Conservation (phyloP, 768 basidiomycete species). For the Porphyrellus cyaneotinctus region DNA sequence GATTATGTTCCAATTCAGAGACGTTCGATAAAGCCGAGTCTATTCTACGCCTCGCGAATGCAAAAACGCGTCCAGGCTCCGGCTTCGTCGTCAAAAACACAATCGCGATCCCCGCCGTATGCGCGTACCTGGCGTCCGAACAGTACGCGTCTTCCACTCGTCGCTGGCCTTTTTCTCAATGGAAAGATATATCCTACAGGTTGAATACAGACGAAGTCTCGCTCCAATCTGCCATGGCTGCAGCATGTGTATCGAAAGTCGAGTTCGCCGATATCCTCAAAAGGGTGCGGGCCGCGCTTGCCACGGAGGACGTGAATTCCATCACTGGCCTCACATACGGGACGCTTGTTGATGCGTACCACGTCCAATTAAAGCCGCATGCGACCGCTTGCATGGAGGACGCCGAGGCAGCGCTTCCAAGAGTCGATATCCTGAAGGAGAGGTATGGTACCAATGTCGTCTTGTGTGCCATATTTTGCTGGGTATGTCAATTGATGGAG, state of each 20-base stretch:
- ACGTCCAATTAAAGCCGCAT: conserved; percentile 8
- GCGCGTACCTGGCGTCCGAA: conserved; percentile 32
- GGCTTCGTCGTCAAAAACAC: conserved; percentile 25
- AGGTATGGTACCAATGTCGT: conserved; percentile 22
- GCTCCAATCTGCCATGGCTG: conserved; percentile 21
- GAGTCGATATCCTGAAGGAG: conserved; percentile 13
- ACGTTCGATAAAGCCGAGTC: conserved; percentile 23
- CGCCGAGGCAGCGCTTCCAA: conserved; percentile 27
- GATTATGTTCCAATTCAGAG: conserved; percentile 21
- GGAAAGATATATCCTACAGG: neutral
- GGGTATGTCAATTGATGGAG: conserved; percentile 40
- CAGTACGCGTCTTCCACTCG: conserved; percentile 18
- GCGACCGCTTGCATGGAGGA: conserved; percentile 33
- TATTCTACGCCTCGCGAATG: conserved; percentile 17
- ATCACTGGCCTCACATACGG: conserved; percentile 25
- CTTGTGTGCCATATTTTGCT: conserved; percentile 42
- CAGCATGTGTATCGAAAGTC: conserved; percentile 20
- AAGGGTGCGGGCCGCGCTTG: conserved; percentile 18
- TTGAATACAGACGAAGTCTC: conserved; percentile 30
- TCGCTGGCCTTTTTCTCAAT: neutral
- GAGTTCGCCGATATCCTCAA: conserved; percentile 25
- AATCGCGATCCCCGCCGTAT: conserved; percentile 26
- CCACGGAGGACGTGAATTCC: neutral
- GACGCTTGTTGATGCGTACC: conserved; percentile 30
- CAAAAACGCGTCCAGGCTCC: conserved; percentile 27